Conservation (phyloP, 345 rosid genomes). For the Euclidium syriacum region DNA sequence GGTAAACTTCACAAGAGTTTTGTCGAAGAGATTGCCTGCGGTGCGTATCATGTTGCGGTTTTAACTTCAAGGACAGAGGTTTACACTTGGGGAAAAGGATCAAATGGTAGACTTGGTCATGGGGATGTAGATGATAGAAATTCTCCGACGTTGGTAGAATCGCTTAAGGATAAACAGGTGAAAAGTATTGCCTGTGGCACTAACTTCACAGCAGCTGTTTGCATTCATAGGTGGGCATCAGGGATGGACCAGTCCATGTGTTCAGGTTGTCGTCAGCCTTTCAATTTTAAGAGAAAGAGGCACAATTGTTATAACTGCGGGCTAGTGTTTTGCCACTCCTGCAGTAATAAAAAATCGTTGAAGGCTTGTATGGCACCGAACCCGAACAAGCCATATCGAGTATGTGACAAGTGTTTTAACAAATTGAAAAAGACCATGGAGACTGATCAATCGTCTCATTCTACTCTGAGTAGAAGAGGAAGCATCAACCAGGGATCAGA, state of each 20-base stretch:
- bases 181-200: conserved; percentile 91
- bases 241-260: conserved; percentile 97
- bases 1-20: conserved; percentile 83
- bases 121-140: conserved; percentile 86
- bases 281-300: conserved; percentile 76
- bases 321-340: conserved; percentile 88
- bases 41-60: conserved; percentile 94
- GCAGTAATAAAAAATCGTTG: conserved; percentile 81
- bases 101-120: conserved; percentile 94
- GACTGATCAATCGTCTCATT: conserved; percentile 59
- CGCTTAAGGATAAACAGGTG: conserved; percentile 94
- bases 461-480: conserved; percentile 74
- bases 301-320: conserved; percentile 84
- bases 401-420: conserved; percentile 80
- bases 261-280: conserved; percentile 92
- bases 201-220: conserved; percentile 89
- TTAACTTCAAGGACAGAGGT: conserved; percentile 92
- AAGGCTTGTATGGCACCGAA: conserved; percentile 99
- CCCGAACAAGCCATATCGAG: conserved; percentile 89
- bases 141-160: conserved; percentile 72
- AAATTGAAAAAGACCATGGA: conserved; percentile 74
- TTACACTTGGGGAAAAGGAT: conserved; percentile 98
- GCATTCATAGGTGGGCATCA: conserved; percentile 96
- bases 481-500: conserved; percentile 53
- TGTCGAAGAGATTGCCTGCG: conserved; percentile 92